Evolutionary conservation across 208 protist species (phyloP), one percentile per base, ranked within the genome.

Genomic region (Angomonas ambiguus): DNA sequence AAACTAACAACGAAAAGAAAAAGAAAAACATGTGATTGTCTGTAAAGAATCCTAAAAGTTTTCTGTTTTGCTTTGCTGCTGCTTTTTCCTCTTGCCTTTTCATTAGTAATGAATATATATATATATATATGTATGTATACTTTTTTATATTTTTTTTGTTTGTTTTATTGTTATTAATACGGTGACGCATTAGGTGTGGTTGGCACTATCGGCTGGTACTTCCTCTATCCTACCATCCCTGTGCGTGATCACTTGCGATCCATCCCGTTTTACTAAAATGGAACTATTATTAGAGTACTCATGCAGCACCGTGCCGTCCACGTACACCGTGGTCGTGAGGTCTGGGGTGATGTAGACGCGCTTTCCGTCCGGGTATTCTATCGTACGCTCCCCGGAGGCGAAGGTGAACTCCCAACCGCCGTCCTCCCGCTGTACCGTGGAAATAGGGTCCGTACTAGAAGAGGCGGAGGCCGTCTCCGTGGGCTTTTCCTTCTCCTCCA

Each of bases 371-470:
- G 71, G 73, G 34, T 64, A 60, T 1, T 85, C 66, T 18, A 81
- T 65, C 0, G 85, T 90, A 20, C 85, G 63, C 53, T 88, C 79
- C 24, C 86, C 86, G 74, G 79, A 92, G 42, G 48, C 45, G 79
- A 93, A 95, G 13, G 62, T 53, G 55, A 92, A 95, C 60, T 91
- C 80, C 86, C 85, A 93, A 18, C 79, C 87, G 2, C 89, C 89
- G 69, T 92, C 87, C 2, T 57, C 27, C 32, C 82, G 77, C 59
- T 87, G 81, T n/a, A 74, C 65, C 24, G 69, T n/a, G n/a, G n/a
- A 70, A 10, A 65, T 58, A 3, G 85, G 85, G 27, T 84, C 85
- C 4, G 58, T 31, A 8, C 33, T 59, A 20, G 61, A 48, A 18
- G 24, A 20, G 2, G 32, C 41, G 42, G 27, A 35, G 16, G 27